Percentiles rank a stretch among this genome's conserved stretches.
These are phyloP conservation scores for Aureobasidium musti DNA, from an alignment of 2,329 filamentous ascomycete species.

Conservation along the genomic window DNA sequence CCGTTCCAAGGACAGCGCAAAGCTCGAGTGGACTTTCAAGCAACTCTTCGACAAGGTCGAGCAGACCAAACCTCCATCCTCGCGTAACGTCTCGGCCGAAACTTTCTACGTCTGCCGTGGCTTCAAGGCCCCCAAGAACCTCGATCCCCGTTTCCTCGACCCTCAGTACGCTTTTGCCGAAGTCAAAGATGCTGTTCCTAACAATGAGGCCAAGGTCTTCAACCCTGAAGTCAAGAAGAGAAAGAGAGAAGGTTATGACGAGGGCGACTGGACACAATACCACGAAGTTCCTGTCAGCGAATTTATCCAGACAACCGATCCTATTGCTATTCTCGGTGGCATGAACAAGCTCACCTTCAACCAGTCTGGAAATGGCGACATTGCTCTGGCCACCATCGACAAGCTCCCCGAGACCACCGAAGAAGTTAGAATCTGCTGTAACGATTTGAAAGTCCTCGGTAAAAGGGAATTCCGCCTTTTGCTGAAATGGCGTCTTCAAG, in stretches of 20 bases:
- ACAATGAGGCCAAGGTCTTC: conserved; percentile 97
- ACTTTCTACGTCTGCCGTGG: conserved; percentile 97
- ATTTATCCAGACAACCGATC: conserved; percentile 91
- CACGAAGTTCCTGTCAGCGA: conserved; percentile 87
- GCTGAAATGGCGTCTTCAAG: conserved; percentile 83
- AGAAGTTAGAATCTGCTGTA: conserved; percentile 76
- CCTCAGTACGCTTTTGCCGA: conserved; percentile 89
- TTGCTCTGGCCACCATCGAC: conserved; percentile 81
- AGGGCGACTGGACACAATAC: conserved; percentile 90
- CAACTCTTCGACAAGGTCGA: conserved; percentile 95
- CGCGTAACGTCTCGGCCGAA: conserved; percentile 93
- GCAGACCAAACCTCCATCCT: conserved; percentile 94
- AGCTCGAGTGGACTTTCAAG: conserved; percentile 94
- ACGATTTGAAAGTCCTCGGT: conserved; percentile 85
- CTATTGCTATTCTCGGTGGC: conserved; percentile 84
- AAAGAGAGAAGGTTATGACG: conserved; percentile 96
- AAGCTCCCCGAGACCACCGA: conserved; percentile 83
- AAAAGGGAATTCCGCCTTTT: conserved; percentile 92
- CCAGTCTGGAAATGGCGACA: conserved; percentile 72
- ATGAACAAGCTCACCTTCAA: conserved; percentile 83
- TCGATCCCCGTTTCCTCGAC: conserved; percentile 92
- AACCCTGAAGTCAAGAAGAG: conserved; percentile 97
- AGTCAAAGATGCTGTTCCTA: conserved; percentile 78
- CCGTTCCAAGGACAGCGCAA: conserved; percentile 94
- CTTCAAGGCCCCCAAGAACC: conserved; percentile 89